Percentiles rank a stretch among this genome's conserved stretches.
phyloP scores from a whole-genome alignment of 2,329 filamentous ascomycete species.

The Mollisiaceae sp. region DNA sequence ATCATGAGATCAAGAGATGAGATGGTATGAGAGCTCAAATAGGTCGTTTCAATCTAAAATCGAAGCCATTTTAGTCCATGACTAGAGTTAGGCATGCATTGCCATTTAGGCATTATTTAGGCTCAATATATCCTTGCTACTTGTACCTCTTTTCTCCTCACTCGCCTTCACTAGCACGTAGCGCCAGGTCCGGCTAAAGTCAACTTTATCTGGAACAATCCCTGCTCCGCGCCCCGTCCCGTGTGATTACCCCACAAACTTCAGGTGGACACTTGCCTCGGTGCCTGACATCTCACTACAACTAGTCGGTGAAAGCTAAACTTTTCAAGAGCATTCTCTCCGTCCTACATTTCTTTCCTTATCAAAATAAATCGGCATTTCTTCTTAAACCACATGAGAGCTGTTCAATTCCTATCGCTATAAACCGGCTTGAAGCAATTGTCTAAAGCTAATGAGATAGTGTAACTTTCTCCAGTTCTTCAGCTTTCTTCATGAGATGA shows the following conservation, averaged over 20 bases:
- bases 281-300: background rate
- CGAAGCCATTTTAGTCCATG: background rate
- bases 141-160: background rate
- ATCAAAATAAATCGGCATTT: background rate
- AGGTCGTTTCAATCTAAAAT: conserved; percentile 4
- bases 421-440: background rate
- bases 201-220: conserved; percentile 7
- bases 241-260: conserved; percentile 8
- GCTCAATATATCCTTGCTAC: background rate
- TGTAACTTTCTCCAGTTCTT: background rate
- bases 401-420: background rate
- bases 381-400: background rate
- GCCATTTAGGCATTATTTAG: conserved; percentile 9
- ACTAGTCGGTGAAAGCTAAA: background rate
- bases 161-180: background rate
- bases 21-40: background rate
- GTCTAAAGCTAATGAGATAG: background rate
- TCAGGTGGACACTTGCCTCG: background rate
- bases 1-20: background rate
- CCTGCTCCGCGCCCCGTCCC: background rate
- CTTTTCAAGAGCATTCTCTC: background rate
- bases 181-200: background rate
- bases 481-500: background rate
- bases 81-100: background rate
- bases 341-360: background rate